Evolutionary conservation across 164 flowering plant species (phyloP).

Genomic region (Liquidambar formosana): DNA sequence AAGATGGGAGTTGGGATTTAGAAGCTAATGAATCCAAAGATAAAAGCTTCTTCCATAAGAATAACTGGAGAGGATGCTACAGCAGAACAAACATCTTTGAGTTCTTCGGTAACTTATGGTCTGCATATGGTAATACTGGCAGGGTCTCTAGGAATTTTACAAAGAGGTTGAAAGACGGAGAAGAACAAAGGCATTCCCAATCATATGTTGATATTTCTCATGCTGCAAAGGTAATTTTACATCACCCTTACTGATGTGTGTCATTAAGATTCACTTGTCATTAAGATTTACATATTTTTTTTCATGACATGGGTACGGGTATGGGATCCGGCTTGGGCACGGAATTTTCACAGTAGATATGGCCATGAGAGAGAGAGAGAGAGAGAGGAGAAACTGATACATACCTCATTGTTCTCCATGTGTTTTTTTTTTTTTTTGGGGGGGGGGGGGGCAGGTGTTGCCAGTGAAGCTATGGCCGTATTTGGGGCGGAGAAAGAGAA

Average conservation of each 20-base stretch:
- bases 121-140: slow-evolving; percentile 13
- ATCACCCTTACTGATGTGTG: not conserved
- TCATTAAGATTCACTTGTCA: too few species aligned
- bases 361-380: too few species aligned
- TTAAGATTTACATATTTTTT: too few species aligned
- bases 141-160: slow-evolving; percentile 28
- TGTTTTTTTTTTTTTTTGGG: too few species aligned
- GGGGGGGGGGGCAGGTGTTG: too few species aligned
- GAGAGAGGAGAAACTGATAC: too few species aligned
- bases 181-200: slow-evolving; percentile 35
- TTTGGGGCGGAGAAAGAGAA: too few species aligned
- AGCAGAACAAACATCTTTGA: slow-evolving; percentile 25
- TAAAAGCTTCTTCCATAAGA: slow-evolving; percentile 28
- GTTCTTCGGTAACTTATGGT: slow-evolving; percentile 28
- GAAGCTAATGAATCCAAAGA: slow-evolving; percentile 28
- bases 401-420: too few species aligned
- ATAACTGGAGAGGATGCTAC: slow-evolving; percentile 23
- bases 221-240: slow-evolving; percentile 29
- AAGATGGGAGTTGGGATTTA: slow-evolving; percentile 27
- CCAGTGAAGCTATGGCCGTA: too few species aligned
- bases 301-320: too few species aligned
- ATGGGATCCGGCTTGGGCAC: too few species aligned
- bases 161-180: slow-evolving; percentile 54
- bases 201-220: slow-evolving; percentile 23
- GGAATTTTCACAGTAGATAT: too few species aligned